A percentile compares a stretch with the other conserved stretches of the same genome.
Conservation (phyloP, 1,284 basidiomycete genomes). For the Anthracocystis setariae region DNA sequence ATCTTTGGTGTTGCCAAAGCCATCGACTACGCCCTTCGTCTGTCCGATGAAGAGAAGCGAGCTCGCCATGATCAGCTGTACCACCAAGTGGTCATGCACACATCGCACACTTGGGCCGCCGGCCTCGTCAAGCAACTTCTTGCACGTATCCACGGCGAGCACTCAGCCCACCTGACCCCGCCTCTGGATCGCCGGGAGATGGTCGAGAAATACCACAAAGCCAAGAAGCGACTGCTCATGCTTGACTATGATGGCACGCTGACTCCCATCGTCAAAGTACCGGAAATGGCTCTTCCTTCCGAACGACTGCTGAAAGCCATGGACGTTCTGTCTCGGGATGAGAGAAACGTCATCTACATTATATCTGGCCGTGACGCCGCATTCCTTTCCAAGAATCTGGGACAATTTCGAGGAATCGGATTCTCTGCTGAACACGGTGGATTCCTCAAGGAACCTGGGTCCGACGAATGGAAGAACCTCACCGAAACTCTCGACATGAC, state of each 20-base stretch:
- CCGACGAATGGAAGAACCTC: constrained; percentile 84
- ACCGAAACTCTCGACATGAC: constrained; percentile 93
- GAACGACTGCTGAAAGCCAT: constrained; percentile 80
- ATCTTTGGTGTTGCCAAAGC: constrained; percentile 87
- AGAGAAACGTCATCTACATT: constrained; percentile 91
- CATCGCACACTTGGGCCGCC: constrained; percentile 93
- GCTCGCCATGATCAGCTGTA: constrained; percentile 76
- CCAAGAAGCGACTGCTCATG: constrained; percentile 86
- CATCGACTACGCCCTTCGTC: constrained; percentile 86
- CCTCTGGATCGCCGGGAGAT: constrained; percentile 78
- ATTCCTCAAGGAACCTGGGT: constrained; percentile 81
- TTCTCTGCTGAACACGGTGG: constrained; percentile 97
- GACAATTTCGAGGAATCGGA: constrained; percentile 82
- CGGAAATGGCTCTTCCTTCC: constrained; percentile 86
- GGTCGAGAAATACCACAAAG: constrained; percentile 75
- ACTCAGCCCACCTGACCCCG: constrained; percentile 86
- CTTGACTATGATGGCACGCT: constrained; percentile 99
- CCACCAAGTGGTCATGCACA: constrained; percentile 90
- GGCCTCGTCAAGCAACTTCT: constrained; percentile 89
- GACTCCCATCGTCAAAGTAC: constrained; percentile 94
- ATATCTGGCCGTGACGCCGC: constrained; percentile 95
- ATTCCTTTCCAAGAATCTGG: constrained; percentile 91
- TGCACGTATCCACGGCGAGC: constrained; percentile 80
- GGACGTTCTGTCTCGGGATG: constrained; percentile 78
- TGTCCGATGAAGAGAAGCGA: constrained; percentile 81